These are phyloP conservation scores for Colletotrichum noveboracense DNA, from an alignment of 2,329 filamentous ascomycete species.

Conservation along the genomic window DNA sequence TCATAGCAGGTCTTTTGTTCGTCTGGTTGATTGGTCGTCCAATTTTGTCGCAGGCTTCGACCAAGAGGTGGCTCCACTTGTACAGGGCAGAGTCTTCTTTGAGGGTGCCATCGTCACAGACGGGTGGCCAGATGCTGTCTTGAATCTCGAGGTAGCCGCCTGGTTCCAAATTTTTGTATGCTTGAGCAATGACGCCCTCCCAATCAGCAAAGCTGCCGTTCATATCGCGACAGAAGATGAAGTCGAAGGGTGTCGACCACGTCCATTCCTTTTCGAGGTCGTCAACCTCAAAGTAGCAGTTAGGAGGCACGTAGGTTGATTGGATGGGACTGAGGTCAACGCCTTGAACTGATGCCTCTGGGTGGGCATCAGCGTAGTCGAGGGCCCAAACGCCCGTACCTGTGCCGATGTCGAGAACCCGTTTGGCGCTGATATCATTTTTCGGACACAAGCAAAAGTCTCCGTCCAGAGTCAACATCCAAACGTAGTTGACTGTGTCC, in stretches of 20 bases:
- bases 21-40: not conserved
- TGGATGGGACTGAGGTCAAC: not conserved
- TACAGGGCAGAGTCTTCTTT: not conserved
- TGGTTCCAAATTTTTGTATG: conserved; percentile 29
- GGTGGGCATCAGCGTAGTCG: not conserved
- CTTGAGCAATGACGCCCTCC: conserved; percentile 52
- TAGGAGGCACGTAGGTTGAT: conserved; percentile 34
- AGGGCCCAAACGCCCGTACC: not conserved
- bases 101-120: not conserved
- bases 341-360: not conserved
- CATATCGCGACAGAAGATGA: conserved; percentile 62
- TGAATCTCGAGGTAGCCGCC: not conserved
- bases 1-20: too few species aligned
- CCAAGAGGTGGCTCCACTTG: not conserved
- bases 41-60: not conserved
- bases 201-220: conserved; percentile 60
- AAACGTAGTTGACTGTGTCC: not conserved
- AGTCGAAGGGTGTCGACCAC: conserved; percentile 53
- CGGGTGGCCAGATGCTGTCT: not conserved
- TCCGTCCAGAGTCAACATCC: conserved; percentile 10
- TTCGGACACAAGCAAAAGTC: conserved; percentile 31
- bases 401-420: conserved; percentile 23
- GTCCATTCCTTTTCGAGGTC: conserved; percentile 34
- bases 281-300: conserved; percentile 44
- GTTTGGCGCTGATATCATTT: not conserved